phyloP scores from a whole-genome alignment of 192 early-diverging fungal genomes.

The Chytriomyces sp. region DNA sequence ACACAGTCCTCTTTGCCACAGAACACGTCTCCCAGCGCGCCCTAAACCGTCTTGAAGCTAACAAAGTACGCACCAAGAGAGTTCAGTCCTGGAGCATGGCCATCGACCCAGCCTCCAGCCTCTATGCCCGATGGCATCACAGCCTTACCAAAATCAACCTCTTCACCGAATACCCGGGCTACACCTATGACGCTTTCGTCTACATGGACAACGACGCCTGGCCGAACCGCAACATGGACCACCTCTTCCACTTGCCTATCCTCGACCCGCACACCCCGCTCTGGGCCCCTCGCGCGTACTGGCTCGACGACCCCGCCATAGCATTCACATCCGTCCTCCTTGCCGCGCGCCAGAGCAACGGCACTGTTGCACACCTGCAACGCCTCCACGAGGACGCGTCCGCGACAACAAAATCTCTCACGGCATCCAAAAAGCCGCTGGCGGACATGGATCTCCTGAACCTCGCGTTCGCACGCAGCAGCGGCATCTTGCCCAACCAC shows the following conservation, averaged over 20 bases:
- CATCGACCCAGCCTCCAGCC: too few species aligned
- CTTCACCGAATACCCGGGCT: background rate
- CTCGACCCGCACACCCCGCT: background rate
- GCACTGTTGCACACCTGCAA: background rate
- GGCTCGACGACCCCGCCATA: background rate
- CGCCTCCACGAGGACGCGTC: too few species aligned
- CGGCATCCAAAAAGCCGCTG: background rate
- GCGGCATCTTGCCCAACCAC: background rate
- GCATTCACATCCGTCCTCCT: background rate
- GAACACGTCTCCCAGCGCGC: background rate
- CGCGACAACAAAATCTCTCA: too few species aligned
- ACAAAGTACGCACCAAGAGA: background rate
- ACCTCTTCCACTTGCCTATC: background rate
- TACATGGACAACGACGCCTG: background rate
- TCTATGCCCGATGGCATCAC: background rate
- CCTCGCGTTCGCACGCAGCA: background rate
- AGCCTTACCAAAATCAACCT: background rate
- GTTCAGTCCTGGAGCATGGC: background rate
- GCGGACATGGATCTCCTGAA: background rate
- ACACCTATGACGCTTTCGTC: background rate
- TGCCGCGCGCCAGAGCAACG: background rate
- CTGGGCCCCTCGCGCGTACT: background rate
- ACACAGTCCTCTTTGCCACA: background rate
- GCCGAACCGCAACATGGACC: background rate
- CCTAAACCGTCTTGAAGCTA: background rate